Evolutionary conservation across 116 monocot genomes (phyloP), one percentile per base, ranked within the genome.

Genomic region (Zostera marina): DNA sequence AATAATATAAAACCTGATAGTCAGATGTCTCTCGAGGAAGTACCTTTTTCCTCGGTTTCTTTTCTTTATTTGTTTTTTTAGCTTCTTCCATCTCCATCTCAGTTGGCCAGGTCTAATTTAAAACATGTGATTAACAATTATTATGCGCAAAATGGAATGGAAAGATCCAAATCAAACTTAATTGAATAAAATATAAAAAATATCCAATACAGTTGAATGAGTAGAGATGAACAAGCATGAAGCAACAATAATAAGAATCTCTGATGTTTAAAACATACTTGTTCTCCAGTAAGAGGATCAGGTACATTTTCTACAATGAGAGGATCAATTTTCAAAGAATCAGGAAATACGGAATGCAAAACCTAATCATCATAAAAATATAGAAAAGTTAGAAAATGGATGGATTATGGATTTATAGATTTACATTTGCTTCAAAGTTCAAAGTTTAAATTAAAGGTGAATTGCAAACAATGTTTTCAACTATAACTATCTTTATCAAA

Each of bases 21-120:
- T 90, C 79, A 73, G 98, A 98, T 58, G 91, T 98, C 48, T 91
- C 91, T 47, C 49, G 72, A 55, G 98, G 98, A 68, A 98, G 70
- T 56, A 56, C 71, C 49, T 75, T 96, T 63, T 65, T 90, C 54
- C 70, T 81, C 41, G 74, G 26, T 64, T 80, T 83, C 14, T 47
- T 67, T 7, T 42, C 70, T 67, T 76, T 79, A 52, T 70, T 76
- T 19, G 56, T 59, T 45, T 64, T 59, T 59, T 86, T 81, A 60
- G 83, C 86, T 71, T 98, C 91, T 47, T 64, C 83, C 73, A 90
- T 83, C 51, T 98, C 98, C 68, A 74, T 81, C 65, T 98, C 98
- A 1, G 98, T 90, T 16, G 98, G 98, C 90, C 90, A 98, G 53
- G 98, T 98, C 98, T 98, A 62, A 56, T 22, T 11, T 41, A 53